Evolutionary conservation across 2,329 filamentous ascomycete genomes (phyloP), one percentile per base, ranked within the genome.

Genomic region (Neonectria coccinea): DNA sequence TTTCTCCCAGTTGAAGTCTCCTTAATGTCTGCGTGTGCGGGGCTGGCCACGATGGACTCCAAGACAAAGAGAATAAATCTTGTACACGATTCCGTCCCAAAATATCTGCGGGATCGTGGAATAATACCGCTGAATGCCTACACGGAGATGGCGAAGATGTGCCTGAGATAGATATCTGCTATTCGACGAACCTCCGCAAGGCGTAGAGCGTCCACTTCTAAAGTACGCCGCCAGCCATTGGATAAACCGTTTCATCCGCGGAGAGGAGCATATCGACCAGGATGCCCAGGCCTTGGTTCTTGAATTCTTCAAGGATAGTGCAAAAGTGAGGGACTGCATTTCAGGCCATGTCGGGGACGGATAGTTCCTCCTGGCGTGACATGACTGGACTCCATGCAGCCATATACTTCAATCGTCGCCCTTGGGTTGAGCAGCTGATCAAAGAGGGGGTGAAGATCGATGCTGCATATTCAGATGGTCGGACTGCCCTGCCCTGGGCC

Each of bases 361-460:
- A 31, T 5, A 50, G 47, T 18, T n/a, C 4, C 5, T 10, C 47
- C 16, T 18, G 27, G 16, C 2, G 9, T 11, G 27, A 7, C 9
- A 50, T 50, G 27, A 50, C 47, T 50, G 47, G 47, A 18, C 29
- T 50, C 8, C 47, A 50, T 20, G 47, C 47, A 11, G 25, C 47
- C 4, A 6, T 50, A 11, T 31, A 50, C 47, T 50, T 50, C 8
- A 50, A 50, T 11, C n/a, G 47, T n/a, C 16, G 4, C 1, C 9
- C 3, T 11, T 50, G 47, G 47, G 47, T n/a, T n/a, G 25, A 50
- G 16, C 16, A 22, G 5, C 4, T 50, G 2, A 31, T 50, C 10
- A 10, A 31, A 18, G 16, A 50, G 2, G 47, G 27, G 2, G 47
- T 11, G 2, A 11, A 31, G 7, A 5, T 50, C 7, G 25, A 50